Base-by-base conservation (phyloP, 1,139 yeast genomes). In the Suhomyces coccinellae region DNA sequence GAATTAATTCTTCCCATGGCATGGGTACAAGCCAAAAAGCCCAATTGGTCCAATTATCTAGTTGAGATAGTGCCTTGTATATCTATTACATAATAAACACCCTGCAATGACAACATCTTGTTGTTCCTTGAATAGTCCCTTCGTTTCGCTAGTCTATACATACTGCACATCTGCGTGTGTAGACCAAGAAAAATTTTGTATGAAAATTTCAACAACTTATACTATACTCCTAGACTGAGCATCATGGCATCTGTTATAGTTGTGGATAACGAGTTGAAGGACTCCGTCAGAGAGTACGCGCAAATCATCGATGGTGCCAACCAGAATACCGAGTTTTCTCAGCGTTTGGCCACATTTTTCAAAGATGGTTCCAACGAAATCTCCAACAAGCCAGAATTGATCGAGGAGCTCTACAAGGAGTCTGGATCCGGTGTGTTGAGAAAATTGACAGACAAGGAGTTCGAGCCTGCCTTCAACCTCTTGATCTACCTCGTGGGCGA, bases 181-280 rank as follows among this genome's bases (percentile, higher is more conserved):
- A 35, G 33, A 31, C 33, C 43, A 38, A 46, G 50, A 47, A 51
- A 51, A 43, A 43, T 51, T 51, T 49, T 42, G 46, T 35, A 31
- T 42, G 36, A 39, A 46, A 45, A 43, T 40, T 40, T 36, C 41
- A 33, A 41, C 45, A 30, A 32, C 33, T 29, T 28, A 35, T 15
- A 14, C 12, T 33, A 33, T 28, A 40, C 34, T 36, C 32, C 30
- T 40, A 15, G 24, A 14, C 17, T 15, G n/a, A 27, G 33, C 51
- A 56, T 15, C 40, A 72, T 73, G 77, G 65, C 73, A 48, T 72
- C 79, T 35, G 79, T 73, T 50, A 68, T 75, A 54, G 74, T 74
- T 45, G 76, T 74, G 36, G 78, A 75, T 53, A 73, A 65, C 57
- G 76, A 70, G 53, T 62, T 75, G 53, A 63, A 62, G 50, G 75